Evolutionary conservation across 805 yeast genomes (phyloP).

Genomic region (Vanderwaltozyma yarrowii): DNA sequence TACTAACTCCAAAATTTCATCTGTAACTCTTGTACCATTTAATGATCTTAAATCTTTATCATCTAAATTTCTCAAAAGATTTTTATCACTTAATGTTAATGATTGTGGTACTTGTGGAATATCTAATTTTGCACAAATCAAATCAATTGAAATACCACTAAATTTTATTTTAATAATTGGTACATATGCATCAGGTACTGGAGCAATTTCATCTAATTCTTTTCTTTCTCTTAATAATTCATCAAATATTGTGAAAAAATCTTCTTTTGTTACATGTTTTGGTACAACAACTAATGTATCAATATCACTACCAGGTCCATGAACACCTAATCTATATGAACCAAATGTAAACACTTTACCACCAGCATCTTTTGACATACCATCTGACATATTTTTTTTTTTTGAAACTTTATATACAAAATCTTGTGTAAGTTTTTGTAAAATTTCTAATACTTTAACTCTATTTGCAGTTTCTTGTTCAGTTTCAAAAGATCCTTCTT

Average conservation of each 20-base stretch:
- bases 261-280: conserved; percentile 83
- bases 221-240: conserved; percentile 57
- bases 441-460: conserved; percentile 54
- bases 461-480: conserved; percentile 78
- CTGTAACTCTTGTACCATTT: conserved; percentile 96
- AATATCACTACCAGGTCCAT: conserved; percentile 97
- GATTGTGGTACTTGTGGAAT: conserved; percentile 72
- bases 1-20: conserved; percentile 78
- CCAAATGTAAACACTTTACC: conserved; percentile 97
- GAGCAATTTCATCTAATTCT: conserved; percentile 81
- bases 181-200: conserved; percentile 97
- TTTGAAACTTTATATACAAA: conserved; percentile 77
- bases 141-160: conserved; percentile 86
- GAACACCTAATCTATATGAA: conserved; percentile 87
- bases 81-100: conserved; percentile 73
- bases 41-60: conserved; percentile 83
- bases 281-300: conserved; percentile 97
- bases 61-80: conserved; percentile 74
- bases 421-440: conserved; percentile 67
- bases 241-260: conserved; percentile 77
- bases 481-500: conserved; percentile 79
- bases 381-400: conserved; percentile 86
- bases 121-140: conserved; percentile 75
- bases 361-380: conserved; percentile 96
- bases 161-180: conserved; percentile 89